A percentile compares a stretch with the other conserved stretches of the same genome.
These are phyloP conservation scores for Colletotrichum agaves DNA, from an alignment of 2,329 filamentous ascomycete genomes.

Conservation along the genomic window DNA sequence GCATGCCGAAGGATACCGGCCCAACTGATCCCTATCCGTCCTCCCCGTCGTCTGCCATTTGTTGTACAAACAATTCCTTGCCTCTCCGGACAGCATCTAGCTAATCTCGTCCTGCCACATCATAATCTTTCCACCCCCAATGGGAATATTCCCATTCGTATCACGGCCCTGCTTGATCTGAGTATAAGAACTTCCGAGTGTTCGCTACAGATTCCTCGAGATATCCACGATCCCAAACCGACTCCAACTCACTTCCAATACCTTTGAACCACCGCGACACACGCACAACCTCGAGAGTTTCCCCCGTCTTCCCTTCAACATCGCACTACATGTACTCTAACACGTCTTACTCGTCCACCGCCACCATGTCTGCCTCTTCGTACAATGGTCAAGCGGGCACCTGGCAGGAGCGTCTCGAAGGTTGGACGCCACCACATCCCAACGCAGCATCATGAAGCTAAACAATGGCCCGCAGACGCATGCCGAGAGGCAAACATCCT, in stretches of 20 bases:
- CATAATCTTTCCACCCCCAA: constrained; percentile 35
- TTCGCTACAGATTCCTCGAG: constrained; percentile 18
- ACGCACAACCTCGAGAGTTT: neutral
- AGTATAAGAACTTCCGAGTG: constrained; percentile 37
- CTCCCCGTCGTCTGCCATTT: constrained; percentile 21
- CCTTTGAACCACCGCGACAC: neutral
- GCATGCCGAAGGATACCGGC: constrained; percentile 39
- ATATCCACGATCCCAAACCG: constrained; percentile 14
- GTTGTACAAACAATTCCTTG: constrained; percentile 33
- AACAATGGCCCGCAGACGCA: constrained; percentile 56
- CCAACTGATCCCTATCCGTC: constrained; percentile 36
- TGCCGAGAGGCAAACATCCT: constrained; percentile 65
- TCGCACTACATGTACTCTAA: constrained; percentile 35
- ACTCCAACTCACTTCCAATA: neutral
- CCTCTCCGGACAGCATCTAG: constrained; percentile 31
- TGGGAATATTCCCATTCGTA: constrained; percentile 30
- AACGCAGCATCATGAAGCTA: constrained; percentile 5
- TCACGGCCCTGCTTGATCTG: constrained; percentile 22
- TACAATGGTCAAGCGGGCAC: constrained; percentile 38
- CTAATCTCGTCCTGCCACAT: constrained; percentile 38
- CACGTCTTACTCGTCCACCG: constrained; percentile 29
- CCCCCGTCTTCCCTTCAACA: constrained; percentile 18
- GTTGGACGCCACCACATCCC: constrained; percentile 50
- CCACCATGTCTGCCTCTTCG: constrained; percentile 35
- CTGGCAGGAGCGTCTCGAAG: constrained; percentile 69